phyloP scores from a whole-genome alignment of 140 eudicot genomes.

The Senecio squalidus region DNA sequence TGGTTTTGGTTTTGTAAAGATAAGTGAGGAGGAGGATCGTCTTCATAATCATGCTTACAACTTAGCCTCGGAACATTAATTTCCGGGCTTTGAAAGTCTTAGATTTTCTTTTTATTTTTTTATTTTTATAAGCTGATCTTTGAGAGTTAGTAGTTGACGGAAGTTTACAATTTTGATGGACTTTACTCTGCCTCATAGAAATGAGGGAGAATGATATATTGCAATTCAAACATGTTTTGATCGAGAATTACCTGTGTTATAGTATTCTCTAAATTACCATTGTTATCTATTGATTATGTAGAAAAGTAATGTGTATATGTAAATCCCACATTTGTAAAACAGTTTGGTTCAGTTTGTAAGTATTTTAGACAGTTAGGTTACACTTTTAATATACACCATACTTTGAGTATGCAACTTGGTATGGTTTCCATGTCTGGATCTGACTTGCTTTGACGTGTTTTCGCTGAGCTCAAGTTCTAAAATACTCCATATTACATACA shows the following conservation, averaged over 20 bases:
- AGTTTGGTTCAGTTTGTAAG: too few relatives aligned
- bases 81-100: constrained; percentile 18
- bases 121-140: constrained; percentile 12
- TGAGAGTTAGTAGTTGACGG: constrained; percentile 16
- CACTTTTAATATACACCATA: too few relatives aligned
- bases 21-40: constrained; percentile 16
- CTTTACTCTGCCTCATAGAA: constrained; percentile 1
- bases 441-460: too few relatives aligned
- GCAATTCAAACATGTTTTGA: neutral
- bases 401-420: too few relatives aligned
- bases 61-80: constrained; percentile 24
- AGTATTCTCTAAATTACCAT: neutral
- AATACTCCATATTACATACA: too few relatives aligned
- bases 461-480: too few relatives aligned
- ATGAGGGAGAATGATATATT: constrained; percentile 2
- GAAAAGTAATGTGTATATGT: too few relatives aligned
- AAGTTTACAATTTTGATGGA: constrained; percentile 29
- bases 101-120: neutral
- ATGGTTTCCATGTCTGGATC: too few relatives aligned
- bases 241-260: neutral
- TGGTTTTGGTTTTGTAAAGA: constrained; percentile 32
- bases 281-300: neutral
- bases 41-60: constrained; percentile 14
- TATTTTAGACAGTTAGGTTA: too few relatives aligned
- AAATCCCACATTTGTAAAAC: too few relatives aligned